Base-by-base conservation (phyloP, 2,329 filamentous ascomycete species). In the Monilinia fructicola region DNA sequence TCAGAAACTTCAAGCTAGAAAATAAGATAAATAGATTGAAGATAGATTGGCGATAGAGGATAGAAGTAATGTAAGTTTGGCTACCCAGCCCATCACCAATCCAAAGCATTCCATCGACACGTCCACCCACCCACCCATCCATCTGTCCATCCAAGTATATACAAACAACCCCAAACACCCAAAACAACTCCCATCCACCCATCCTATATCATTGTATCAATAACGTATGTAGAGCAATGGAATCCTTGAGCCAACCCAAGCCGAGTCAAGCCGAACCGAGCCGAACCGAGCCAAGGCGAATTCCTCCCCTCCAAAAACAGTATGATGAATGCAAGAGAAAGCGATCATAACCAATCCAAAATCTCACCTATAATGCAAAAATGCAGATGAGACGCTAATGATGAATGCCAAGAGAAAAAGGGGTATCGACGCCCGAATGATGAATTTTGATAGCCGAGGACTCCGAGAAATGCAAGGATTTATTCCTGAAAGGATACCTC, bases 381-480 rank as follows among this genome's bases (percentile, higher is more conserved):
- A 60, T 50, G 21, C 44, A 12, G 21, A 26, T 21, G 5, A 50
- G 40, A 7, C 26, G 44, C 56, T 26, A 48, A 59, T 31, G 28
- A 60, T 14, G 28, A 60, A 60, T 48, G 21, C 46, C 38, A 40
- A 10, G 48, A 26, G 58, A 48, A 48, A 35, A 46, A 23, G 21
- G 44, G 44, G 58, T 38, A 60, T 60, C 44, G 44, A 60, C 11
- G 44, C 44, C 31, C 58, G 12, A 38, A 50, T 50, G 42, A 60
- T 60, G 21, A 48, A 48, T 48, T 35, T 35, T 38, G 21, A 48
- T 48, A 60, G 28, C 44, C 42, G 42, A 60, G 38, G 23, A 60
- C 58, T 60, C 58, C 58, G 31, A 60, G 31, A 48, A 48, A 60
- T 50, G 58, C 58, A 50, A 50, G 28, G 50, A 50, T 60, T 60